Percentiles rank a stretch among this genome's conserved stretches.
phyloP scores from a whole-genome alignment of 176 grass and related monocot genomes.

The Urochloa ruziziensis region DNA sequence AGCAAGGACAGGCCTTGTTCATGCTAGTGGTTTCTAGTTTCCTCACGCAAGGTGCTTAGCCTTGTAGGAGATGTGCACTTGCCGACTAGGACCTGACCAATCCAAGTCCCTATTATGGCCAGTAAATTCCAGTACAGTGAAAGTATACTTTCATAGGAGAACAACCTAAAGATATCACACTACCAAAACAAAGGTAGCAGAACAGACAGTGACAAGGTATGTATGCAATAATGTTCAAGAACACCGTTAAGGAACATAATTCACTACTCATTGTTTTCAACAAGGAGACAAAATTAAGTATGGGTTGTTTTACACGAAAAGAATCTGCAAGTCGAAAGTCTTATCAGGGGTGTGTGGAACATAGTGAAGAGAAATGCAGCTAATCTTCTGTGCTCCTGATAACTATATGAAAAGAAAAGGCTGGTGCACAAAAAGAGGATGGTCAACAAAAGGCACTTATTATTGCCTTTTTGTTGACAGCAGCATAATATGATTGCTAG shows the following conservation, averaged over 20 bases:
- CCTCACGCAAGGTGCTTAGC: slow-evolving; percentile 42
- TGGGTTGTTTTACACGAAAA: not conserved
- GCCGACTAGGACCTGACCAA: slow-evolving; percentile 34
- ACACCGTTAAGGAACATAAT: not conserved
- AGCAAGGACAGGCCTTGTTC: not conserved
- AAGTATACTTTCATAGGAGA: slow-evolving; percentile 13
- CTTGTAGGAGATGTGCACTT: slow-evolving; percentile 39
- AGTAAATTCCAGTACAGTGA: not conserved
- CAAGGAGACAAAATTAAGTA: not conserved
- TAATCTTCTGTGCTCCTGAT: not conserved
- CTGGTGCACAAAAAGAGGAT: not conserved
- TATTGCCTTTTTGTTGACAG: slow-evolving; percentile 34
- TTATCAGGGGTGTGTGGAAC: not conserved
- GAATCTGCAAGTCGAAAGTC: not conserved
- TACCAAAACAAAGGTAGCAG: not conserved
- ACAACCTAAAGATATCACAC: not conserved
- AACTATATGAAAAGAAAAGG: slow-evolving; percentile 18
- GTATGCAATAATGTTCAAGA: not conserved
- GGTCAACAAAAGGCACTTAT: slow-evolving; percentile 37
- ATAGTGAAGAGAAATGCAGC: not conserved
- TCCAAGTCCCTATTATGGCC: not conserved
- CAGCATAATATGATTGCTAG: slow-evolving; percentile 16
- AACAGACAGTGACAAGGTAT: not conserved
- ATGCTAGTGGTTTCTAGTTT: slow-evolving; percentile 44
- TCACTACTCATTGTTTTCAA: not conserved